A percentile compares a stretch with the other conserved stretches of the same genome.
Conservation (phyloP, 148 eudicot genomes). For the Mesembryanthemum crystallinum region DNA sequence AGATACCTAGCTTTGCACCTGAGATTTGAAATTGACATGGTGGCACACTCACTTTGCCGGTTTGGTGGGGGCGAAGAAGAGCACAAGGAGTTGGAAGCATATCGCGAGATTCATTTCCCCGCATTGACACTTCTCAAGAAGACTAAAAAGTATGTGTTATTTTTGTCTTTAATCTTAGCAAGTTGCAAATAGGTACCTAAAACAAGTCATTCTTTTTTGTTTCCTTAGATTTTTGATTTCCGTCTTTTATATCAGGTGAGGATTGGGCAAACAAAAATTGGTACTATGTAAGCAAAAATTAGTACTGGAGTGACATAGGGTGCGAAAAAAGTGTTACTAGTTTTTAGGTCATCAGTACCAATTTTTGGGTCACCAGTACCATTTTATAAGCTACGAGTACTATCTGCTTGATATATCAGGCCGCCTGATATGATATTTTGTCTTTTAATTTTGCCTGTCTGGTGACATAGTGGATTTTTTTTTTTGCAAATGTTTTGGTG, state of each 20-base stretch:
- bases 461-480: not conserved
- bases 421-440: too few species aligned
- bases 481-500: not conserved
- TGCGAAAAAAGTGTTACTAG: too few species aligned
- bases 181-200: not conserved
- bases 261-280: too few species aligned
- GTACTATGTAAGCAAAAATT: too few species aligned
- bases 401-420: too few species aligned
- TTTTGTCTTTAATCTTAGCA: not conserved
- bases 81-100: conserved; percentile 78
- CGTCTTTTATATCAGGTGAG: too few species aligned
- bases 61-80: conserved; percentile 98
- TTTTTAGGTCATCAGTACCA: too few species aligned
- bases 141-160: conserved; percentile 53
- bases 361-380: too few species aligned
- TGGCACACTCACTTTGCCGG: conserved; percentile 92
- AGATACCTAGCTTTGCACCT: conserved; percentile 86
- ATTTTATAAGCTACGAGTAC: too few species aligned
- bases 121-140: conserved; percentile 53
- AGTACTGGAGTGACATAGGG: too few species aligned
- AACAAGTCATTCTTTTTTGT: not conserved
- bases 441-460: not conserved
- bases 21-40: conserved; percentile 99
- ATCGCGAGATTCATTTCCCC: conserved; percentile 82
- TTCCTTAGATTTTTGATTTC: not conserved